phyloP scores from a whole-genome alignment of 2,329 filamentous ascomycete species.

The Periconia sp. region DNA sequence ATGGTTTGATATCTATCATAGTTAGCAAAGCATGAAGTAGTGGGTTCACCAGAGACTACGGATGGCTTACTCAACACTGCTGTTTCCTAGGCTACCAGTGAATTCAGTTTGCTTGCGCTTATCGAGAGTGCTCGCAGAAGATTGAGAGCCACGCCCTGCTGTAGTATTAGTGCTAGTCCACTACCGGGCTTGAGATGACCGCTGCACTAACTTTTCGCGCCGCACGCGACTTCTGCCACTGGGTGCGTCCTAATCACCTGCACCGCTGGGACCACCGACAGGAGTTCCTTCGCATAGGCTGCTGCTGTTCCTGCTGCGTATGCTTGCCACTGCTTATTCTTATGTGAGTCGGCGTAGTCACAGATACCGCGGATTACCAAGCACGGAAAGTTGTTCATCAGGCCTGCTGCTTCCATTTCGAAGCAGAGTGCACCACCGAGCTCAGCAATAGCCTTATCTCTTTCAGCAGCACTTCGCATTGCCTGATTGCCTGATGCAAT shows the following conservation, averaged over 20 bases:
- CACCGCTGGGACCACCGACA: slow-evolving; percentile 8
- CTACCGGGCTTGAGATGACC: too few species aligned
- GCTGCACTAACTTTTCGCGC: slow-evolving; percentile 6
- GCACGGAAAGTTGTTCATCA: slow-evolving; percentile 27
- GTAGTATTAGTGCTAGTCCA: too few species aligned
- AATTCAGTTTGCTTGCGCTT: too few species aligned
- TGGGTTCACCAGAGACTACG: too few species aligned
- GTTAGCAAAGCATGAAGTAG: too few species aligned
- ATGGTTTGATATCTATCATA: too few species aligned
- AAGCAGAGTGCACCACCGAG: slow-evolving; percentile 18
- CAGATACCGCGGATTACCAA: slow-evolving; percentile 23
- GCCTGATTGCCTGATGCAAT: slow-evolving; percentile 9
- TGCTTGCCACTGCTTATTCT: slow-evolving; percentile 22
- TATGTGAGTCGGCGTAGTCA: slow-evolving; percentile 25
- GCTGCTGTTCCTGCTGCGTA: slow-evolving; percentile 20
- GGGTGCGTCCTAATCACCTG: slow-evolving; percentile 8
- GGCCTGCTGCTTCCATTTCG: slow-evolving; percentile 17
- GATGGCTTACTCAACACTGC: too few species aligned
- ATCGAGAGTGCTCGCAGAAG: too few species aligned
- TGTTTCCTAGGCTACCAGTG: too few species aligned
- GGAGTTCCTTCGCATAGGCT: slow-evolving; percentile 20
- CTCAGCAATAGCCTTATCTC: slow-evolving; percentile 9
- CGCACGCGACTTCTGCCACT: slow-evolving; percentile 5
- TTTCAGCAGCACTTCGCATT: slow-evolving; percentile 3
- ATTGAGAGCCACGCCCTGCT: too few species aligned